Evolutionary conservation across 371 early-diverging fungal genomes (phyloP).

Genomic region (Lichtheimia ramosa): DNA sequence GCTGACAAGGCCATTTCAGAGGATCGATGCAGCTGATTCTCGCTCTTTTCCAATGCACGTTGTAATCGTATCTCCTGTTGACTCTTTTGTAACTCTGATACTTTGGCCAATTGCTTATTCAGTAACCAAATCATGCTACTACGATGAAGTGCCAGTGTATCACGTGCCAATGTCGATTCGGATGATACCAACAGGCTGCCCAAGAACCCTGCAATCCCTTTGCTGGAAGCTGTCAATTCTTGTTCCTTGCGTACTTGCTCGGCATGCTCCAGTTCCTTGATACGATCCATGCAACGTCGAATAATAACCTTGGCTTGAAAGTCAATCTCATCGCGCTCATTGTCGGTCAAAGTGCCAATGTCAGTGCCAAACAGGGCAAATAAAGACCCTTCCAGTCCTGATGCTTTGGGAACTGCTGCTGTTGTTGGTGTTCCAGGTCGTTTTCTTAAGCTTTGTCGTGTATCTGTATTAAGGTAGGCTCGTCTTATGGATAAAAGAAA

Average conservation of each 20-base stretch:
- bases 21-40: slow-evolving; percentile 33
- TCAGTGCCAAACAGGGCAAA: slow-evolving; percentile 37
- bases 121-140: slow-evolving; percentile 55
- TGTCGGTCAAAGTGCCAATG: slow-evolving; percentile 39
- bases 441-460: slow-evolving; percentile 14
- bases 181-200: slow-evolving; percentile 9
- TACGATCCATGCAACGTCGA: slow-evolving; percentile 51
- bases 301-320: slow-evolving; percentile 59
- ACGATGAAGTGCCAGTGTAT: slow-evolving; percentile 45
- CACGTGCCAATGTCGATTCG: slow-evolving; percentile 20
- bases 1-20: not conserved
- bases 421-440: not conserved
- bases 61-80: slow-evolving; percentile 55
- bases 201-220: slow-evolving; percentile 23
- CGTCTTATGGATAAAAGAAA: slow-evolving; percentile 49
- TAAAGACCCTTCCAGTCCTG: slow-evolving; percentile 18
- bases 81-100: slow-evolving; percentile 51
- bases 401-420: not conserved
- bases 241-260: slow-evolving; percentile 32
- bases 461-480: slow-evolving; percentile 40
- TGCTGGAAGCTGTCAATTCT: slow-evolving; percentile 12
- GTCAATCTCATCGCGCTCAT: slow-evolving; percentile 61
- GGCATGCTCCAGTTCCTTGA: slow-evolving; percentile 48
- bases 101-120: slow-evolving; percentile 52
- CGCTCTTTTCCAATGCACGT: slow-evolving; percentile 52